Base-by-base conservation (phyloP, 2,329 filamentous ascomycete genomes). In the Ramularia collo-cygni region DNA sequence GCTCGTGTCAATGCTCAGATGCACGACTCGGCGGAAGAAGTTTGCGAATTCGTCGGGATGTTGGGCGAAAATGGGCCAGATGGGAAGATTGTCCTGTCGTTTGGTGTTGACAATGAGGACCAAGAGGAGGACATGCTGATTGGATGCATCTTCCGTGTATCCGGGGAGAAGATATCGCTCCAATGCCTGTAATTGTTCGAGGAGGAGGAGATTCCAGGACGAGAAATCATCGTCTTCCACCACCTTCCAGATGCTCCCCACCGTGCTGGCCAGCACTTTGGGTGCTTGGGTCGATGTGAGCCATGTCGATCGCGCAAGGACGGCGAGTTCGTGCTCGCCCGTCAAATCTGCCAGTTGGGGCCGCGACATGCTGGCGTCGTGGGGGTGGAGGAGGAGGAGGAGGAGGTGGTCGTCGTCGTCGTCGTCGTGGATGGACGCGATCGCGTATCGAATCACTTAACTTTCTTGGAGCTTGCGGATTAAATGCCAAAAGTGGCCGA, bases 101-200 rank as follows among this genome's bases (percentile, higher is more conserved):
- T 95, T 96, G 43, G 89, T 81, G 62, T 90, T 94, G 48, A 85
- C 76, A 55, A 98, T 81, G 47, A 95, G 65, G 12, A 84, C 84
- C 56, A 96, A 79, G 47, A 98, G 72, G 24, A 96, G 71, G 38
- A 95, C 83, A 62, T 98, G 90, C 57, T 88, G 82, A 62, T 98
- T 93, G 21, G 90, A 94, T 3, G 87, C 79, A 55, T 92, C 81
- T 12, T 59, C 50, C 9, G 76, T 80, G 61, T 93, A 98, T 37
- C 84, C 86, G 32, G 92, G 92, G 92, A 92, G 98, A 18, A 98
- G 74, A 60, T 94, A 96, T 58, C 86, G 84, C 63, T 98, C 92
- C 43, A 98, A 67, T 29, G 89, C 79, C 67, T 95, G 92, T 54
- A 96, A 66, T 53, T 88, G 90, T 65, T 98, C 92, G 40, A 98